Evolutionary conservation across 306 rosid genomes (phyloP), one percentile per base, ranked within the genome.

Genomic region (Crotalaria pallida): DNA sequence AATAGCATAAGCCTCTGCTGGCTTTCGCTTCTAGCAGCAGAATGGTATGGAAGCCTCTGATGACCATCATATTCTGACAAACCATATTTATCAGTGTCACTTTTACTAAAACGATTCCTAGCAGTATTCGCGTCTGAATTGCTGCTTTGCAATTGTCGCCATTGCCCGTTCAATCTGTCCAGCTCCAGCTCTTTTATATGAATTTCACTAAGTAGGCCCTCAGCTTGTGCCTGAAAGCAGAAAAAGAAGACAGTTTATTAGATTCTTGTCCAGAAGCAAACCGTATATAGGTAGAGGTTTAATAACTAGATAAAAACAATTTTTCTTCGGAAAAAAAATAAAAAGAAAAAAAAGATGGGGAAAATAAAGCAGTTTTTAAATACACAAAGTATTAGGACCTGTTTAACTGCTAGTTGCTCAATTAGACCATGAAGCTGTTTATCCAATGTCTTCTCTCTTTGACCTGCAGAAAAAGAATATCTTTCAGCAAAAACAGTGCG

Each of bases 401-500:
- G 97, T 62, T 94, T 94, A 56, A 67, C 80, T 7, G 86, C 97
- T 19, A 94, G 89, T 66, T 91, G 99, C 88, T 88, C 96, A 33
- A 94, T 88, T 65, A 91, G 88, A 77, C 95, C 85, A 74, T 88
- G 96, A 63, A 88, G 94, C 61, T 87, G 99, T 77, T 84, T 88
- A 77, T 94, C 99, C 77, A 90, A 82, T 59, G 83, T 71, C 84
- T 94, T 94, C 88, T 90, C 97, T 83, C 85, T 77, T 76, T 90
- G 99, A 55, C 68, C 97, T 91, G 96, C 86, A 83, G 29, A 72
- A 72, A 53, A 49, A 31, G 69, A 80, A 57, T 23, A 57, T 18
- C 58, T 58, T 34, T 12, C 58, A 53, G 31, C 41, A 57, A 44
- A 58, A 49, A 53, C 7, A 34, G 15, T 69, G 7, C 13, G n/a